Evolutionary conservation across 345 rosid genomes (phyloP), one percentile per base, ranked within the genome.

Genomic region (Camelina neglecta): DNA sequence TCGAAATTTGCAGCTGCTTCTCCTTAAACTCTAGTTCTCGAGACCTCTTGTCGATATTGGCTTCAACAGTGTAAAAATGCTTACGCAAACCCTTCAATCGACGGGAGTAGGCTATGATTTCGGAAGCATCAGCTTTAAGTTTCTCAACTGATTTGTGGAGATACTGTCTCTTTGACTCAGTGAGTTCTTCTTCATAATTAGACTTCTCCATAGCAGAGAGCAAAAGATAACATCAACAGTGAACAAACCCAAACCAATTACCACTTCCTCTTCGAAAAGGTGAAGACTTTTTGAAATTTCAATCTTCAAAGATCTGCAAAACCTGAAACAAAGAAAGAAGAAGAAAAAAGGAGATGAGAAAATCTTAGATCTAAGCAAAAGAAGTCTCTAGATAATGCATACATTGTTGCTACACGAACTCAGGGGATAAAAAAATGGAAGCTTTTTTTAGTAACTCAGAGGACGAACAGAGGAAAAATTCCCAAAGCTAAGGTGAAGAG

Each of bases 1-100:
- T 75, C 54, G 58, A 9, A 59, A 1, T 44, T 3, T 69, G 55
- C 13, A 75, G 58, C 65, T 69, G 50, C 64, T 69, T 55, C 33
- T 76, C 75, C 61, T 60, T 50, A 0, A 39, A 1, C 3, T 49
- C 73, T 38, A 60, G 45, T 24, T 50, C 73, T 20, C 8, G 54
- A 13, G 54, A 59, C 45, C 61, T 67, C 60, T 21, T 60, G 11
- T 50, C 13, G 12, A 23, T 12, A 15, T 41, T 20, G 68, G 36
- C 55, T 67, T 60, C 62, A 41, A 60, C 55, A 21, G 20, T 66
- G 20, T 57, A 33, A 23, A 45, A 56, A 47, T 74, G 66, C 12
- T 74, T 54, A 5, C 4, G 58, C 36, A 57, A n/a, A 58, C 7
- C 31, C 12, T 75, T 39, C 35, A 66, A 38, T 13, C 59, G 73